Evolutionary conservation across 768 basidiomycete genomes (phyloP).

Genomic region (Pulveroboletus sp.): DNA sequence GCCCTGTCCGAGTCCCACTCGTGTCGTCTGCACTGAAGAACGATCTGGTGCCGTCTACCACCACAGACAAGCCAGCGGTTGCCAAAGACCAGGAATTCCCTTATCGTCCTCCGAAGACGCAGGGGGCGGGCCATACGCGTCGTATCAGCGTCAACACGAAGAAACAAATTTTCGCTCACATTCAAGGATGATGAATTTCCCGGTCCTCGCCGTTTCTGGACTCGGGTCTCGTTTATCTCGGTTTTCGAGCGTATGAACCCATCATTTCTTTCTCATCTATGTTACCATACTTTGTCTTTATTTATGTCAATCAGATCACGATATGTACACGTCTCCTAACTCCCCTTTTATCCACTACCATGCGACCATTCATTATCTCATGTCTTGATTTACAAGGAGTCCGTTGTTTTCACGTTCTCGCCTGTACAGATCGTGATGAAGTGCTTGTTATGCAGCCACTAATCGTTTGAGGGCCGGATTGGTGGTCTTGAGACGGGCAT

Average conservation of each 20-base stretch:
- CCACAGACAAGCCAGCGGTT: background rate
- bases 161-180: constrained; percentile 14
- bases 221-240: too few relatives aligned
- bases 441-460: too few relatives aligned
- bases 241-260: background rate
- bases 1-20: background rate
- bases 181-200: too few relatives aligned
- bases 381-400: too few relatives aligned
- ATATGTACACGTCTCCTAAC: too few relatives aligned
- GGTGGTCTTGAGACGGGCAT: too few relatives aligned
- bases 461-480: too few relatives aligned
- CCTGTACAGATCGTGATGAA: too few relatives aligned
- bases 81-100: too few relatives aligned
- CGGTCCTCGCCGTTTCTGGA: too few relatives aligned
- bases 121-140: constrained; percentile 36
- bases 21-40: background rate
- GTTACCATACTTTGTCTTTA: constrained; percentile 1
- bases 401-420: too few relatives aligned
- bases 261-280: too few relatives aligned
- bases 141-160: constrained; percentile 39
- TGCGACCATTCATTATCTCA: background rate
- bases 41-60: background rate
- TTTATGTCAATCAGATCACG: background rate
- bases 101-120: constrained; percentile 26
- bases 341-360: background rate